These are phyloP conservation scores for Lipomyces spencermartinsiae DNA, from an alignment of 805 yeast genomes.

Conservation along the genomic window DNA sequence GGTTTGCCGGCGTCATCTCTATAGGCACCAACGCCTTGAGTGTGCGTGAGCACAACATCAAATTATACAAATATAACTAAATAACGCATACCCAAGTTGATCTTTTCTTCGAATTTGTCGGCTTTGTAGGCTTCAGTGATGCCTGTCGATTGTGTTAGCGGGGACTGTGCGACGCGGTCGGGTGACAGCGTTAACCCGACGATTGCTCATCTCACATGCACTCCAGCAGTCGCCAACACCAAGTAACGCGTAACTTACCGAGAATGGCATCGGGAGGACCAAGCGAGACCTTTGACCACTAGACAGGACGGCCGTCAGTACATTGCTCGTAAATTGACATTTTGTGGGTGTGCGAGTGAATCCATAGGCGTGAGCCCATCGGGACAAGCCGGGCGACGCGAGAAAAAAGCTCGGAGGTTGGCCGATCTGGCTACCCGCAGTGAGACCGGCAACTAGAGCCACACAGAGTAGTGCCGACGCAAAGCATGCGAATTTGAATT, in stretches of 20 bases:
- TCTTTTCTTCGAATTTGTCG: conserved; percentile 58
- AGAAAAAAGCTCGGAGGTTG: background rate
- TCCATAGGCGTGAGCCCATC: background rate
- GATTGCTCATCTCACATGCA: background rate
- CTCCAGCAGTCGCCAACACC: background rate
- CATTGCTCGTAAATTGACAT: background rate
- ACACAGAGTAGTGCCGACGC: background rate
- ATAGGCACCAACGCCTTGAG: conserved; percentile 77
- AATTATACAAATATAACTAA: background rate
- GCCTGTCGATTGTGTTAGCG: conserved; percentile 54
- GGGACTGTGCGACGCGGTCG: background rate
- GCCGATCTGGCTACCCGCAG: background rate
- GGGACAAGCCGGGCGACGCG: background rate
- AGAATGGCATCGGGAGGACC: conserved; percentile 88
- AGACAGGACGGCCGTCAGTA: conserved; percentile 1
- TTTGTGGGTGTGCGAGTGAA: background rate
- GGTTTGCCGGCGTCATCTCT: conserved; percentile 88
- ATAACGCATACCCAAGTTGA: conserved; percentile 57
- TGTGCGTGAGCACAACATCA: background rate
- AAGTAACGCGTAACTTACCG: conserved; percentile 35
- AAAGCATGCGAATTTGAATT: background rate
- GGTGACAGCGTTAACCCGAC: background rate
- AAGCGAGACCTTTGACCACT: conserved; percentile 50
- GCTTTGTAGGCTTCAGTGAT: conserved; percentile 73
- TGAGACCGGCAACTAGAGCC: background rate